Evolutionary conservation across 2,329 filamentous ascomycete genomes (phyloP).

Genomic region (Paradendryphiella salina): DNA sequence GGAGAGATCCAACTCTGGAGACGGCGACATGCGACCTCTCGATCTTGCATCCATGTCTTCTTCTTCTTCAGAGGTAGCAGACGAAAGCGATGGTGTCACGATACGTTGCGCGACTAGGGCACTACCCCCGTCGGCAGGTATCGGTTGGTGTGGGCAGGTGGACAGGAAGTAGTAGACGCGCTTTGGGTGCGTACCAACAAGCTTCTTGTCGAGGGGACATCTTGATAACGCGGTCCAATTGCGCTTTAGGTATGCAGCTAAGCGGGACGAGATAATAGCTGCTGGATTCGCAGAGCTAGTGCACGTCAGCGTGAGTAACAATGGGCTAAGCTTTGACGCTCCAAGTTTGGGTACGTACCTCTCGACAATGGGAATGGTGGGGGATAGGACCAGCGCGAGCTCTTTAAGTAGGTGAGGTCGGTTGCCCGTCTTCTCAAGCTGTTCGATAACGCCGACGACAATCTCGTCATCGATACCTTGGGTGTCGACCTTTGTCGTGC

Average conservation of each 20-base stretch:
- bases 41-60: slow-evolving; percentile 62
- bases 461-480: slow-evolving; percentile 92
- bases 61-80: slow-evolving; percentile 73
- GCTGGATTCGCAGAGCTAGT: slow-evolving; percentile 89
- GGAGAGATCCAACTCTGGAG: slow-evolving; percentile 90
- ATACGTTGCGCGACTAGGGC: slow-evolving; percentile 59
- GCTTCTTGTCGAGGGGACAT: slow-evolving; percentile 89
- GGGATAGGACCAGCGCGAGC: slow-evolving; percentile 76
- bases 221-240: slow-evolving; percentile 74
- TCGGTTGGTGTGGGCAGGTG: slow-evolving; percentile 78
- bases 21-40: slow-evolving; percentile 75
- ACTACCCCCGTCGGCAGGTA: slow-evolving; percentile 67
- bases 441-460: slow-evolving; percentile 84
- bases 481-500: slow-evolving; percentile 67
- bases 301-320: slow-evolving; percentile 42
- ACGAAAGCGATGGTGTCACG: slow-evolving; percentile 85
- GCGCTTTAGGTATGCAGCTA: slow-evolving; percentile 88
- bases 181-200: slow-evolving; percentile 88
- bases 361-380: slow-evolving; percentile 79
- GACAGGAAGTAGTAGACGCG: slow-evolving; percentile 97
- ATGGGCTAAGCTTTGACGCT: slow-evolving; percentile 20
- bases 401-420: slow-evolving; percentile 94
- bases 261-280: slow-evolving; percentile 89
- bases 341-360: slow-evolving; percentile 66
- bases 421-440: slow-evolving; percentile 87